Evolutionary conservation across 805 yeast species (phyloP), one percentile per base, ranked within the genome.

Genomic region (Pichia sporocuriosa): DNA sequence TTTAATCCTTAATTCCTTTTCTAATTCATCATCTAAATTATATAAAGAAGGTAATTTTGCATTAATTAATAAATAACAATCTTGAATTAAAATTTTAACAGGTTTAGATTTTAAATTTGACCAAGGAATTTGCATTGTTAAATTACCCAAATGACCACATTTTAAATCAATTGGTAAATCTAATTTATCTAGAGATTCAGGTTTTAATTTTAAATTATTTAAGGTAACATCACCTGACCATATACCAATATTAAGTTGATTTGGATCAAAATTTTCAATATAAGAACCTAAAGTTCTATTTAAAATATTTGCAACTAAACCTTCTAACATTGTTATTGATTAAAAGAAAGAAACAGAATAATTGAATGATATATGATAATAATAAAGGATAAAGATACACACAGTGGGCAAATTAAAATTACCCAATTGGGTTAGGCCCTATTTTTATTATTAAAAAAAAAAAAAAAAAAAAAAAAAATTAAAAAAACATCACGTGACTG

Each of bases 161-260:
- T 77, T 75, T 12, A 94, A 90, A 58, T 89, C 85, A 28, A 93
- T 64, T 2, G 99, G 98, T 29, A 94, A 64, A 47, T 84, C 77
- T 49, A 93, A 72, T 52, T 83, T 75, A 61, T 94, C 98, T 35
- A 93, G 68, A 3, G 96, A 87, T 66, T 89, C 97, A 47, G 84
- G 82, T 63, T 85, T 87, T 45, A 93, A 68, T 35, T 81, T 73
- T 47, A 94, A 72, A 58, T 89, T 80, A 47, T 72, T 73, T 41
- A 93, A 68, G 58, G 85, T 85, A 24, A 89, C 97, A 67, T 93
- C 97, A 28, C 99, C 99, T 54, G 88, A 78, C 96, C 97, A 89
- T 26, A 93, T 88, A 5, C 97, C 98, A 42, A 93, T 89, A 53
- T 93, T 89, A 55, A 93, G 67, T 57, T 93, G 96, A 51, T 84